Base-by-base conservation (phyloP, 129 eudicot genomes). In the Arctium lappa region DNA sequence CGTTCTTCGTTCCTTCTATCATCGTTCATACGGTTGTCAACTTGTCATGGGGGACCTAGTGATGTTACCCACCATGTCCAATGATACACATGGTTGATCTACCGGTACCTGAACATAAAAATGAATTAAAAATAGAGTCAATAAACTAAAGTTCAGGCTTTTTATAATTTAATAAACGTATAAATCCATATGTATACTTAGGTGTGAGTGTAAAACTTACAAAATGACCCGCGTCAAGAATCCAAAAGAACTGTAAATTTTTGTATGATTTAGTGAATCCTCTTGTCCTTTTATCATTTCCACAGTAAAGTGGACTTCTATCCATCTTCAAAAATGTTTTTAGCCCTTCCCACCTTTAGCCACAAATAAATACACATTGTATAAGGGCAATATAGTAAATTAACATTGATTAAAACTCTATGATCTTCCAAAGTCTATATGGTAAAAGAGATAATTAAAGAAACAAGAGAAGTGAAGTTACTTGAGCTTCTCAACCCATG, bases 401-500 rank as follows among this genome's bases (percentile, higher is more conserved):
- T 44, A 10, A 46, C 34, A 32, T 0, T 71, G 8, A 40, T 29
- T 33, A 68, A 42, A 79, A 27, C 68, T 60, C 68, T 60, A 60
- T 33, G 36, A 33, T 16, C 68, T 60, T 22, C 29, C 68, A 60
- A 60, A 60, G 8, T n/a, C 18, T 56, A 0, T 0, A 3, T 56
- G 6, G 68, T 44, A 11, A 74, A 42, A 33, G 16, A 32, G 13
- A 68, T 0, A 33, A 33, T 33, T 18, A 72, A 3, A 27, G 22
- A 71, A 71, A n/a, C 38, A 16, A 5, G 13, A 71, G 70, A 80
- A 65, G 46, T 60, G 29, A 50, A 46, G 39, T 77, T 90, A 90
- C 93, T 90, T 88, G 87, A 90, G 93, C 82, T 90, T 88, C 53
- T 80, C 69, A 60, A 90, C 85, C 93, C 93, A 90, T 53, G 93